These are phyloP conservation scores for Colletotrichum sp. DNA, from an alignment of 2,329 filamentous ascomycete species.

Conservation along the genomic window DNA sequence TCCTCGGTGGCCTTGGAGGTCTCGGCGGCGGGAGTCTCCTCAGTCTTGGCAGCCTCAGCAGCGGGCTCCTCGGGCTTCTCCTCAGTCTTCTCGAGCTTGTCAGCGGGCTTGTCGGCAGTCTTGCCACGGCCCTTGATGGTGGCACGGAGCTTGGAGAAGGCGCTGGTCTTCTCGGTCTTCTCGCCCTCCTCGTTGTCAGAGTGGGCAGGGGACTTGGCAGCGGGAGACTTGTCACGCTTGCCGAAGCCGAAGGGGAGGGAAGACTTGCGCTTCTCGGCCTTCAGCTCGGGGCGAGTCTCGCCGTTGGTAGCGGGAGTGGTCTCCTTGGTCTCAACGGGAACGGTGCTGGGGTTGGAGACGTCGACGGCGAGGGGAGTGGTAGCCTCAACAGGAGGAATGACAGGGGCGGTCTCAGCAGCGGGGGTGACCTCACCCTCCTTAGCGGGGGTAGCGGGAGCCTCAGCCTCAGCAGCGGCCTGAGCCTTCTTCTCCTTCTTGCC, in stretches of 20 bases:
- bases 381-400: slow-evolving; percentile 65
- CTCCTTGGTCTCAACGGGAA: slow-evolving; percentile 53
- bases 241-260: slow-evolving; percentile 77
- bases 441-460: slow-evolving; percentile 41
- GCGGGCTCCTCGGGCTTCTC: slow-evolving; percentile 27
- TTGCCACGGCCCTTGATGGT: slow-evolving; percentile 56
- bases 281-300: slow-evolving; percentile 67
- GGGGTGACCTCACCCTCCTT: slow-evolving; percentile 48
- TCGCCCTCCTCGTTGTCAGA: slow-evolving; percentile 66
- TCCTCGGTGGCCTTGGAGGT: slow-evolving; percentile 38
- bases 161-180: slow-evolving; percentile 57
- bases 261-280: slow-evolving; percentile 82
- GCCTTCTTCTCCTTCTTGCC: slow-evolving; percentile 67
- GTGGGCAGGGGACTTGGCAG: slow-evolving; percentile 55
- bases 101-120: slow-evolving; percentile 41
- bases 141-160: slow-evolving; percentile 66
- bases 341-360: slow-evolving; percentile 52
- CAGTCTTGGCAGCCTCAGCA: slow-evolving; percentile 32
- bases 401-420: slow-evolving; percentile 57
- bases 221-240: slow-evolving; percentile 50
- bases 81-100: slow-evolving; percentile 31
- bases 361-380: slow-evolving; percentile 62
- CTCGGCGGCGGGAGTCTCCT: slow-evolving; percentile 28
- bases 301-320: slow-evolving; percentile 47
- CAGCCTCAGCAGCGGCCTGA: slow-evolving; percentile 53